Conservation (phyloP, 768 basidiomycete species). For the Kwoniella sp. region DNA sequence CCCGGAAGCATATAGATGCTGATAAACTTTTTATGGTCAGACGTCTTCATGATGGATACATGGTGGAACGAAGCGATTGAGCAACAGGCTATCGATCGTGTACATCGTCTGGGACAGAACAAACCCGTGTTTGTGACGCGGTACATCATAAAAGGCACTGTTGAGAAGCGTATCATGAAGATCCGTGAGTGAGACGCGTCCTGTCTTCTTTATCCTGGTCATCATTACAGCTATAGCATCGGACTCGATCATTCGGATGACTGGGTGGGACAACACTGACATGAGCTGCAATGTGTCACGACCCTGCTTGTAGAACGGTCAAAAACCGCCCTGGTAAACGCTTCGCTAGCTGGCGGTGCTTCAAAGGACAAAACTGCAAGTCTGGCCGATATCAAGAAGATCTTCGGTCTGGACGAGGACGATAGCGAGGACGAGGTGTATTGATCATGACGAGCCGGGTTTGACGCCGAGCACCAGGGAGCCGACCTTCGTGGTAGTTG, state of each 20-base stretch:
- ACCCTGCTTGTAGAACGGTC: conserved; percentile 37
- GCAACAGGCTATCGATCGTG: conserved; percentile 55
- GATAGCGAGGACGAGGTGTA: conserved; percentile 50
- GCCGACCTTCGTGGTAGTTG: too few relatives aligned
- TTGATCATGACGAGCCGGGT: conserved; percentile 2
- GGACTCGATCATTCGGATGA: not conserved
- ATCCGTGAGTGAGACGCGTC: conserved; percentile 48
- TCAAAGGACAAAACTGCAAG: conserved; percentile 41
- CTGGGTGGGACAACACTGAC: not conserved
- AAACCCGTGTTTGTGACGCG: conserved; percentile 55
- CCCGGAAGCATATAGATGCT: not conserved
- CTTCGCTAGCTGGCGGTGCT: conserved; percentile 48
- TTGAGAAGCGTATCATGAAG: conserved; percentile 50
- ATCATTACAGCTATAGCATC: too few relatives aligned
- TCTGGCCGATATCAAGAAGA: conserved; percentile 54
- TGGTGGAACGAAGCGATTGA: conserved; percentile 56
- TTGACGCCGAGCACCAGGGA: not conserved
- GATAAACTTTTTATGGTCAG: conserved; percentile 11
- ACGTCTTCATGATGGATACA: conserved; percentile 56
- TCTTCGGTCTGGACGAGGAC: conserved; percentile 53
- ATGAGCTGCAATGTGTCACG: not conserved
- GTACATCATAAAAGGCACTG: conserved; percentile 55
- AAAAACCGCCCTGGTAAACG: conserved; percentile 55
- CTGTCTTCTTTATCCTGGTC: not conserved
- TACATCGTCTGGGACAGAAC: conserved; percentile 54